Evolutionary conservation across 441 rosid species (phyloP), one percentile per base, ranked within the genome.

Genomic region (Daphne laureola): DNA sequence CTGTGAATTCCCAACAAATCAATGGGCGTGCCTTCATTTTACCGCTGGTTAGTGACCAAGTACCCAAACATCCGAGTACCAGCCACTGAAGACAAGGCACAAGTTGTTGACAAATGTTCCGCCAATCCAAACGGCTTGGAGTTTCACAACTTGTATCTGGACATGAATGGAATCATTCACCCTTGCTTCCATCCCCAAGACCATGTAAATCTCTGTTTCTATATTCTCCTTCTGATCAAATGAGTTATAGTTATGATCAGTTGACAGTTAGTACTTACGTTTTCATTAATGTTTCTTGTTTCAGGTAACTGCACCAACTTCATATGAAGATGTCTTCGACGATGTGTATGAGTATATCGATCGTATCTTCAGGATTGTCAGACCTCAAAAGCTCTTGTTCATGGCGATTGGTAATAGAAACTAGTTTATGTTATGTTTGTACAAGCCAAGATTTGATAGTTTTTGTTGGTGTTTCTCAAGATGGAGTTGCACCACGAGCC

Each of bases 161-260:
- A 67, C 36, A 59, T 71, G 69, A 71, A 67, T 35, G 62, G 64
- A 8, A 63, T 71, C 23, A 71, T 71, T 26, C 69, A 71, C 38
- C 72, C 69, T 8, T 71, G 76, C 16, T 71, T 71, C 18, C 69
- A 67, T 14, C 69, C 76, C 0, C 66, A 71, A 0, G 61, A 70
- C 47, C 25, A 26, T 27, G 58, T 49, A 23, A 8, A 4, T 17
- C 7, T 15, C 45, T 43, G n/a, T 43, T n/a, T n/a, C n/a, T n/a
- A n/a, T n/a, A n/a, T n/a, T n/a, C n/a, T n/a, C n/a, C n/a, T n/a
- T n/a, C n/a, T n/a, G n/a, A n/a, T n/a, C n/a, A n/a, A n/a, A n/a
- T n/a, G n/a, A n/a, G n/a, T n/a, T n/a, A n/a, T n/a, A n/a, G n/a
- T n/a, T n/a, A n/a, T n/a, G n/a, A n/a, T n/a, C n/a, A n/a, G n/a